Evolutionary conservation across 2,329 filamentous ascomycete species (phyloP).

Genomic region (Annulohypoxylon truncatum): DNA sequence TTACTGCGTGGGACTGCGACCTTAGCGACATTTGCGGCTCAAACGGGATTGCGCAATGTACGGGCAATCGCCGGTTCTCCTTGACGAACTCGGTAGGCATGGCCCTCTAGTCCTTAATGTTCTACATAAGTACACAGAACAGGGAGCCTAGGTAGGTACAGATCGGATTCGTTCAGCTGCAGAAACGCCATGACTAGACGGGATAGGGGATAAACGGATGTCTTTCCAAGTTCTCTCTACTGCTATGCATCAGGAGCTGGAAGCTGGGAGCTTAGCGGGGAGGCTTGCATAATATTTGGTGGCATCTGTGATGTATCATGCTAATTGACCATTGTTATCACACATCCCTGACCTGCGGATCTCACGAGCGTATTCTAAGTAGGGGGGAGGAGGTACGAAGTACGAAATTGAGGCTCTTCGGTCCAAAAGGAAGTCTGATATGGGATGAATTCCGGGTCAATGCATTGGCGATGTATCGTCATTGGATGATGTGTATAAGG

Average conservation of each 20-base stretch:
- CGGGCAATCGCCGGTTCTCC: background rate
- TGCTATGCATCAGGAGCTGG: conserved; percentile 7
- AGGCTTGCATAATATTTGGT: conserved; percentile 39
- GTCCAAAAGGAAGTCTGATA: background rate
- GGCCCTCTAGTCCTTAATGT: background rate
- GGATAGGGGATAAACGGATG: conserved; percentile 14
- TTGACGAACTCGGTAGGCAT: background rate
- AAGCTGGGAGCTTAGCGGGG: background rate
- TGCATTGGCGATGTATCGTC: background rate
- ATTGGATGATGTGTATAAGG: conserved; percentile 11
- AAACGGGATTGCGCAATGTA: conserved; percentile 25
- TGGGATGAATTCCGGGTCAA: background rate
- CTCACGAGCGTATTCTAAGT: conserved; percentile 6
- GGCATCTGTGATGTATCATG: conserved; percentile 23
- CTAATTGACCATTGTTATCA: conserved; percentile 11
- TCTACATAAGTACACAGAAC: background rate
- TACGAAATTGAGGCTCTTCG: conserved; percentile 27
- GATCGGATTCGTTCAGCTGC: conserved; percentile 26
- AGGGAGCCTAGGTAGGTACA: background rate
- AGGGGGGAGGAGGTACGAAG: background rate
- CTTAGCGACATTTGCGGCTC: conserved; percentile 25
- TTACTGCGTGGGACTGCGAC: conserved; percentile 32
- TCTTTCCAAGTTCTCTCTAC: background rate
- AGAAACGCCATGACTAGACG: conserved; percentile 23
- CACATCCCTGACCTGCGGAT: background rate